A percentile compares a stretch with the other conserved stretches of the same genome.
Conservation (phyloP, 2,329 filamentous ascomycete species). For the Nemania serpens region DNA sequence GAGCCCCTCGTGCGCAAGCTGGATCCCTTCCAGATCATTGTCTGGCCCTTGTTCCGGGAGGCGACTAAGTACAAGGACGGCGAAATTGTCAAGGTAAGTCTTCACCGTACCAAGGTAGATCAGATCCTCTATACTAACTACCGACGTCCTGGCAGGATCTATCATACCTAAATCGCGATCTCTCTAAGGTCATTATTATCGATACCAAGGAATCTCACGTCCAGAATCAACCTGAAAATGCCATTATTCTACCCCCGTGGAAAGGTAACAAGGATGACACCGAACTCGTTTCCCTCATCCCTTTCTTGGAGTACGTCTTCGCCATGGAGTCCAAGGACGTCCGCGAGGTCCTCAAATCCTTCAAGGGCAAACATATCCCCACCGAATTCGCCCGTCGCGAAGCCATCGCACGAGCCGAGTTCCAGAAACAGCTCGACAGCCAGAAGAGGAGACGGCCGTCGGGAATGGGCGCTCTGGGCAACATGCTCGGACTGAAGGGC, state of each 20-base stretch:
- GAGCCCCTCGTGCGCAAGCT: slow-evolving; percentile 91
- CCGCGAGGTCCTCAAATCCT: slow-evolving; percentile 82
- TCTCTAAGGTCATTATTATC: slow-evolving; percentile 93
- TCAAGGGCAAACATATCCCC: slow-evolving; percentile 87
- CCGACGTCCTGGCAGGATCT: slow-evolving; percentile 67
- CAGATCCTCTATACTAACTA: neutral
- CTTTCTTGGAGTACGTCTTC: slow-evolving; percentile 96
- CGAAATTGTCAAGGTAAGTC: slow-evolving; percentile 86
- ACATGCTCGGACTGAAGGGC: slow-evolving; percentile 76
- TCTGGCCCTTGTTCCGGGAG: slow-evolving; percentile 93
- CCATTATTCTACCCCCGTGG: slow-evolving; percentile 91
- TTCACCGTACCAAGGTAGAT: neutral
- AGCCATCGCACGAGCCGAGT: slow-evolving; percentile 81
- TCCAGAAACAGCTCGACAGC: slow-evolving; percentile 75
- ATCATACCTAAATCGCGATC: slow-evolving; percentile 94
- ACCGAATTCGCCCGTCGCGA: slow-evolving; percentile 88
- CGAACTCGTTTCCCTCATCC: slow-evolving; percentile 85
- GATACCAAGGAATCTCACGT: slow-evolving; percentile 85
- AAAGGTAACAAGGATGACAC: slow-evolving; percentile 81
- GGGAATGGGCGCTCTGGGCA: slow-evolving; percentile 71
- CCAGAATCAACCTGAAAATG: slow-evolving; percentile 92
- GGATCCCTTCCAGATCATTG: slow-evolving; percentile 92
- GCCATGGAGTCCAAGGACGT: slow-evolving; percentile 92
- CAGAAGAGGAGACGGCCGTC: slow-evolving; percentile 65
- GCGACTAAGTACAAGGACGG: slow-evolving; percentile 97